phyloP scores from a whole-genome alignment of 75 land plant genomes.

The Azolla pinnata region DNA sequence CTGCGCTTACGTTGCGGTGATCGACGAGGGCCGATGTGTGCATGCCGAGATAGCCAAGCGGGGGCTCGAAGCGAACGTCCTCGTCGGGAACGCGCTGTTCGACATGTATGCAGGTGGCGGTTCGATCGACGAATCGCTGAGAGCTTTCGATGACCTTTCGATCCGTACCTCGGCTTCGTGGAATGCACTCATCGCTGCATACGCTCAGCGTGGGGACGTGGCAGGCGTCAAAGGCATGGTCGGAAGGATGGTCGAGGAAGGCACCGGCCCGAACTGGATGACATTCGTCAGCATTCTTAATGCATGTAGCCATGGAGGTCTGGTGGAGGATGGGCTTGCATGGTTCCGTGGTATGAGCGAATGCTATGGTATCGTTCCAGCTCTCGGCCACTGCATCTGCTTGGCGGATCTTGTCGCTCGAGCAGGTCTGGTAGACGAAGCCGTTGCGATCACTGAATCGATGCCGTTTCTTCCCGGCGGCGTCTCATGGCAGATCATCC shows the following conservation, averaged over 20 bases:
- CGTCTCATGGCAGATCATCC: too few species aligned
- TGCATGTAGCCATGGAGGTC: conserved; percentile 46
- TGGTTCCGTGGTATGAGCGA: too few species aligned
- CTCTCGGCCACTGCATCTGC: too few species aligned
- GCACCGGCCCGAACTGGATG: conserved; percentile 32
- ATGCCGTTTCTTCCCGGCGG: too few species aligned
- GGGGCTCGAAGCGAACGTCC: conserved; percentile 31
- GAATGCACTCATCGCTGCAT: conserved; percentile 46
- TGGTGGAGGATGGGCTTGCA: too few species aligned
- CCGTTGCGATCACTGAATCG: too few species aligned
- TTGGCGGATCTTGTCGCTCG: too few species aligned
- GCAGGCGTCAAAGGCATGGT: conserved; percentile 20
- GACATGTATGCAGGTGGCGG: conserved; percentile 55
- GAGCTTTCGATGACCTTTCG: conserved; percentile 44
- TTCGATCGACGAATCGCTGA: conserved; percentile 24
- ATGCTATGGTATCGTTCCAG: too few species aligned
- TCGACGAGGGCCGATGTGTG: too few species aligned
- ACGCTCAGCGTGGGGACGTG: conserved; percentile 28
- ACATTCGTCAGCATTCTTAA: conserved; percentile 49
- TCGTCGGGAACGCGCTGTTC: conserved; percentile 45
- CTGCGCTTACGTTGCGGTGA: too few species aligned
- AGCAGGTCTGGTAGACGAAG: too few species aligned
- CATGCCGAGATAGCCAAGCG: too few species aligned
- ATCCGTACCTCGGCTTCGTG: conserved; percentile 31
- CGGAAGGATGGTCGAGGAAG: conserved; percentile 31